These are phyloP conservation scores for Casuarina equisetifolia DNA, from an alignment of 306 rosid genomes.

Conservation along the genomic window DNA sequence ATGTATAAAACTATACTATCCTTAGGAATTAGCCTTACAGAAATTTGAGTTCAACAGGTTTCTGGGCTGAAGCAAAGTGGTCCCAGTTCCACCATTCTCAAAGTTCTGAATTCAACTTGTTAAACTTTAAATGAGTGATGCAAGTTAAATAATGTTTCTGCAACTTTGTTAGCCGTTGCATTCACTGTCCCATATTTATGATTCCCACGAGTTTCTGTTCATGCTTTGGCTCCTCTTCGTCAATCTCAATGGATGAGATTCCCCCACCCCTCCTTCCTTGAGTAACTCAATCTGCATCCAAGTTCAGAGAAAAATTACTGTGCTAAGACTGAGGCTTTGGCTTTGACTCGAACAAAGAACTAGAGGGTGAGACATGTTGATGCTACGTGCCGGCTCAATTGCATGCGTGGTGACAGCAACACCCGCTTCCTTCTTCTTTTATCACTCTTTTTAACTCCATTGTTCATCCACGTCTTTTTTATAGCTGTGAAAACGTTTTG, in stretches of 20 bases:
- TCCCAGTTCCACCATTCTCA: not conserved
- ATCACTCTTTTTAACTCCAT: not conserved
- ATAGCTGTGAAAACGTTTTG: not conserved
- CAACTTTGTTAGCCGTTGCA: not conserved
- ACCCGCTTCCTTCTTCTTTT: not conserved
- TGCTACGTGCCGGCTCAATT: conserved; percentile 31
- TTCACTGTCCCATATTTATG: not conserved
- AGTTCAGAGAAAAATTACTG: too few relatives aligned
- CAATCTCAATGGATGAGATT: not conserved
- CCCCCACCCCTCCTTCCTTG: too few relatives aligned
- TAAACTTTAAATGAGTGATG: not conserved
- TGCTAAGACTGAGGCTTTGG: not conserved
- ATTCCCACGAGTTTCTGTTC: not conserved
- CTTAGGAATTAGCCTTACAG: too few relatives aligned
- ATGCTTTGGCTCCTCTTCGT: not conserved
- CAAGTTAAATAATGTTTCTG: not conserved
- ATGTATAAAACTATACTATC: not conserved
- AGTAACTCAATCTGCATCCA: too few relatives aligned
- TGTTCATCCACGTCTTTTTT: not conserved
- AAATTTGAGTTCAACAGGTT: not conserved
- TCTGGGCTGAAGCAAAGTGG: not conserved
- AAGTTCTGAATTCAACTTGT: too few relatives aligned
- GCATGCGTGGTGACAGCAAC: conserved; percentile 45
- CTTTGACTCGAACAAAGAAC: not conserved
- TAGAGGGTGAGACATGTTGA: not conserved